Conservation (phyloP, 1,284 basidiomycete genomes). For the Wolfiporia cocos region DNA sequence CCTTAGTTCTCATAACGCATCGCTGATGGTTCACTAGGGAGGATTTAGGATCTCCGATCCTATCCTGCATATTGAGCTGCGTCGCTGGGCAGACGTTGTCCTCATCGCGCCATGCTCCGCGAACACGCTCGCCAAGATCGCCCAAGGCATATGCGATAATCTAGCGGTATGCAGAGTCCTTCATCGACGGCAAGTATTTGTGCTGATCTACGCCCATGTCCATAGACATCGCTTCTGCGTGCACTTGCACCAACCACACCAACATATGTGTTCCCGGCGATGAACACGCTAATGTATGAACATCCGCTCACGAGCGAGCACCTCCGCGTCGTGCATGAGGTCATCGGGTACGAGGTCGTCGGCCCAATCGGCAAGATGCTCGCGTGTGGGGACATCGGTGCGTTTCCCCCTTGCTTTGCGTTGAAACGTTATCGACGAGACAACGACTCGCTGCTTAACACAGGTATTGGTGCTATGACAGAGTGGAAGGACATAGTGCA, state of each 20-base stretch:
- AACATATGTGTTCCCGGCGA: slow-evolving; percentile 91
- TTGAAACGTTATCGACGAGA: too few relatives aligned
- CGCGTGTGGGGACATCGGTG: slow-evolving; percentile 92
- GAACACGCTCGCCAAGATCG: slow-evolving; percentile 92
- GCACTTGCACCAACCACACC: slow-evolving; percentile 79
- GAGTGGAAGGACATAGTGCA: slow-evolving; percentile 83
- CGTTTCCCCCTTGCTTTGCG: slow-evolving; percentile 2
- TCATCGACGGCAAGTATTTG: neutral
- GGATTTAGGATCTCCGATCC: slow-evolving; percentile 79
- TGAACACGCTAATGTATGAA: slow-evolving; percentile 98
- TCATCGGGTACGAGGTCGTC: slow-evolving; percentile 74
- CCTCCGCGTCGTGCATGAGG: slow-evolving; percentile 61
- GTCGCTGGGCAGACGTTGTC: slow-evolving; percentile 95
- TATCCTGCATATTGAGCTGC: slow-evolving; percentile 93
- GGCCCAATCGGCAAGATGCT: slow-evolving; percentile 85
- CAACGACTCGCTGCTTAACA: too few relatives aligned
- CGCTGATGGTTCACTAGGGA: slow-evolving; percentile 29
- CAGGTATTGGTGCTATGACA: slow-evolving; percentile 88
- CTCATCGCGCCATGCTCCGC: slow-evolving; percentile 94
- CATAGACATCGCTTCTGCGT: slow-evolving; percentile 84
- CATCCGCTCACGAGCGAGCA: slow-evolving; percentile 91
- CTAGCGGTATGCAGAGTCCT: slow-evolving; percentile 59
- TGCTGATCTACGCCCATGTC: neutral
- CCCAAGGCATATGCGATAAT: slow-evolving; percentile 87
- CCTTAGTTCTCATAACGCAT: neutral